Evolutionary conservation across 352 stramenopile genomes (phyloP).

Genomic region (Pythium aristosporum): DNA sequence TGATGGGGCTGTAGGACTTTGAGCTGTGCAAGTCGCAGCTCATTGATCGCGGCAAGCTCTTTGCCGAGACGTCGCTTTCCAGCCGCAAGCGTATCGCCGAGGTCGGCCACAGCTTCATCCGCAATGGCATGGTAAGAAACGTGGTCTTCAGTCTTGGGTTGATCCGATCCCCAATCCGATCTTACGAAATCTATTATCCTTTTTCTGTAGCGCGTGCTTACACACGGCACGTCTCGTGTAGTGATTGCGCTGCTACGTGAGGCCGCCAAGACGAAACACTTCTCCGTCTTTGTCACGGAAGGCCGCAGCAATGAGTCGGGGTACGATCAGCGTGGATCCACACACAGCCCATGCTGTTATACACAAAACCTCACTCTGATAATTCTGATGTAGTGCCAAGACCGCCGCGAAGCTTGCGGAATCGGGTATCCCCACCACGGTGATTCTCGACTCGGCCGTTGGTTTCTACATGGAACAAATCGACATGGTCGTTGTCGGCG

Average conservation of each 20-base stretch:
- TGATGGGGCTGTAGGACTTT: constrained; percentile 70
- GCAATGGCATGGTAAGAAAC: constrained; percentile 83
- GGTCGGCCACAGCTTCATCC: constrained; percentile 93
- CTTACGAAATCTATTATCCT: neutral
- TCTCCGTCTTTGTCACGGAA: constrained; percentile 93
- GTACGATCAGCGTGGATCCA: constrained; percentile 32
- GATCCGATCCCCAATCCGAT: neutral
- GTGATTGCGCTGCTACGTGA: constrained; percentile 90
- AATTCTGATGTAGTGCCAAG: constrained; percentile 34
- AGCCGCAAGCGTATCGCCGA: constrained; percentile 93
- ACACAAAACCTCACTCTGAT: neutral
- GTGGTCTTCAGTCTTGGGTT: neutral
- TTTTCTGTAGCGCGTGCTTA: constrained; percentile 82
- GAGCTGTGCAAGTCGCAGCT: constrained; percentile 89
- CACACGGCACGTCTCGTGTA: constrained; percentile 92
- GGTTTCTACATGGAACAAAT: constrained; percentile 96
- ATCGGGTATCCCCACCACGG: constrained; percentile 91
- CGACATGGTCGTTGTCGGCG: constrained; percentile 95
- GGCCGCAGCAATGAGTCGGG: constrained; percentile 89
- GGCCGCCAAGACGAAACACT: constrained; percentile 92
- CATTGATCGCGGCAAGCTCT: constrained; percentile 90
- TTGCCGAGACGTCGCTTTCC: constrained; percentile 91
- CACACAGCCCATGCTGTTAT: neutral
- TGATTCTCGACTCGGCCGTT: constrained; percentile 95
- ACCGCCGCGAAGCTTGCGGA: constrained; percentile 83